Evolutionary conservation across 225 moss, liverwort and hornwort genomes (phyloP).

Genomic region (Climacium dendroides): DNA sequence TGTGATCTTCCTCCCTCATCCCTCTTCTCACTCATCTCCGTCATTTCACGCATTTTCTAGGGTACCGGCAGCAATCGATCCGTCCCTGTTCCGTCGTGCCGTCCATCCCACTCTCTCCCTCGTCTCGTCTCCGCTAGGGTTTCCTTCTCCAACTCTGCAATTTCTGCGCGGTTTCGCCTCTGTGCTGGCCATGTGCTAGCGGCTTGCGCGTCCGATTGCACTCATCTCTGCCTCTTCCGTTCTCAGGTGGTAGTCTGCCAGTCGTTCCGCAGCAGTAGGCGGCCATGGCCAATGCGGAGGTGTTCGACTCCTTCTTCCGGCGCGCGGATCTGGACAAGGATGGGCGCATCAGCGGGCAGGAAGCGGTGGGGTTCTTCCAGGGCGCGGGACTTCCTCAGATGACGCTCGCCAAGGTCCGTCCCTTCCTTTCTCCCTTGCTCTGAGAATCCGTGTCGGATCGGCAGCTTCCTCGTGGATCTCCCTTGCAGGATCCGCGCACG

Average conservation of each 20-base stretch:
- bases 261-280: not conserved
- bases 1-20: not conserved
- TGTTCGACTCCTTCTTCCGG: conserved; percentile 85
- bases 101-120: not conserved
- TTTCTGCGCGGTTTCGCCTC: not conserved
- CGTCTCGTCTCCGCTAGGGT: not conserved
- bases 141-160: not conserved
- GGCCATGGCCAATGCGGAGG: conserved; percentile 73
- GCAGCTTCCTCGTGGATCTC: not conserved
- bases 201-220: not conserved
- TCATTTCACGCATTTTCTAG: not conserved
- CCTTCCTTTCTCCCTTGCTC: not conserved
- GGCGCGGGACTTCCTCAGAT: conserved; percentile 87
- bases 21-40: not conserved
- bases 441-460: not conserved
- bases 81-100: not conserved
- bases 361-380: conserved; percentile 92
- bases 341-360: conserved; percentile 87
- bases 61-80: not conserved
- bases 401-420: conserved; percentile 80
- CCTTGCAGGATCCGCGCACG: not conserved
- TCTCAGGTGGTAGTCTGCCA: not conserved
- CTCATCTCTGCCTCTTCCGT: not conserved
- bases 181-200: not conserved
- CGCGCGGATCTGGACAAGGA: conserved; percentile 91